phyloP scores from a whole-genome alignment of 805 yeast genomes.

The Wickerhamiella azyma region DNA sequence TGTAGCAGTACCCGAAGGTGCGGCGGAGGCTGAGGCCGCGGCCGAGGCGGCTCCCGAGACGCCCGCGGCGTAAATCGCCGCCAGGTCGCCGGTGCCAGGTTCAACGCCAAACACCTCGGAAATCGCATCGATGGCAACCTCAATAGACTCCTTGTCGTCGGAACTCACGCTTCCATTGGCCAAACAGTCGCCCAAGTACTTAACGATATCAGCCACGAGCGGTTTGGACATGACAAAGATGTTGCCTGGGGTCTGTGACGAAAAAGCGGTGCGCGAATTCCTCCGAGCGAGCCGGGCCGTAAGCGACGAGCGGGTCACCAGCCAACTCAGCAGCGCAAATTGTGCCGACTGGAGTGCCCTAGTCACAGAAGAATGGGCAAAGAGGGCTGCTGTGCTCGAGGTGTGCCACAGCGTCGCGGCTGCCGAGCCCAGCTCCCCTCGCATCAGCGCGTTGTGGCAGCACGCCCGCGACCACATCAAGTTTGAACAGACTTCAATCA shows the following conservation, averaged over 20 bases:
- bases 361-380: slow-evolving; percentile 10
- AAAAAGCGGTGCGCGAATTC: slow-evolving; percentile 2
- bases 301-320: slow-evolving; percentile 2
- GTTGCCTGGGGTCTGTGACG: no score
- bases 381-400: slow-evolving; percentile 6
- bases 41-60: slow-evolving; percentile 11
- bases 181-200: slow-evolving; percentile 49
- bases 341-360: slow-evolving; percentile 1
- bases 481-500: slow-evolving; percentile 15
- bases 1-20: background rate
- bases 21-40: background rate
- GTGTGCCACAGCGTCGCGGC: slow-evolving; percentile 3
- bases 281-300: slow-evolving; percentile 1
- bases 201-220: slow-evolving; percentile 56
- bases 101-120: slow-evolving; percentile 72
- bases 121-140: slow-evolving; percentile 86
- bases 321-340: background rate
- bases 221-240: slow-evolving; percentile 18
- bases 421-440: background rate
- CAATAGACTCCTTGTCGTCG: slow-evolving; percentile 78
- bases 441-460: slow-evolving; percentile 13
- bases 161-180: slow-evolving; percentile 50
- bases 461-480: slow-evolving; percentile 17
- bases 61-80: slow-evolving; percentile 12
- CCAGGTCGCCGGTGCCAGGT: slow-evolving; percentile 25